phyloP scores from a whole-genome alignment of 306 rosid species.

The Sesbania bispinosa region DNA sequence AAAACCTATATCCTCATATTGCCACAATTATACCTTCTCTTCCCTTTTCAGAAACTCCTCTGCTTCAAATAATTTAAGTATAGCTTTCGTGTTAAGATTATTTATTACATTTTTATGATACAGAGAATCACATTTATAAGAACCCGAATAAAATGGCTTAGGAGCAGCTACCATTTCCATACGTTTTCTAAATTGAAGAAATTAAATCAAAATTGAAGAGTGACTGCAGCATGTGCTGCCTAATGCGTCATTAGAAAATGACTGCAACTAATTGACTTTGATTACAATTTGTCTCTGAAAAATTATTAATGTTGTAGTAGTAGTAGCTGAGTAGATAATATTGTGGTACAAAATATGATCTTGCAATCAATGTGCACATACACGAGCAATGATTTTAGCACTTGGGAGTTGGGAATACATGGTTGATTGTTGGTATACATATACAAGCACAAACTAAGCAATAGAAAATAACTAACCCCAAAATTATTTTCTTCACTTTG shows the following conservation, averaged over 20 bases:
- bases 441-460: slow-evolving; percentile 6
- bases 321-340: background rate
- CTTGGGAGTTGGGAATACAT: too few species aligned
- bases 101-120: background rate
- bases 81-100: background rate
- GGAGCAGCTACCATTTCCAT: slow-evolving; percentile 19
- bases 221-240: background rate
- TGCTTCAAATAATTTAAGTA: background rate
- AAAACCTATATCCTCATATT: slow-evolving; percentile 24
- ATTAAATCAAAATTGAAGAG: too few species aligned
- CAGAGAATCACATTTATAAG: background rate
- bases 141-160: background rate
- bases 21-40: slow-evolving; percentile 4
- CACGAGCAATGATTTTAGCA: background rate
- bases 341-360: background rate
- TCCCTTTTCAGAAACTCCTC: slow-evolving; percentile 11
- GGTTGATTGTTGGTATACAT: too few species aligned
- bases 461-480: background rate
- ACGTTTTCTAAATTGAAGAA: background rate
- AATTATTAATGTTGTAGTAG: background rate
- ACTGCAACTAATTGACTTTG: background rate
- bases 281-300: background rate
- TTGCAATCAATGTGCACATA: background rate
- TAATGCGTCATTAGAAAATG: background rate
- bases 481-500: background rate